Evolutionary conservation across 192 early-diverging fungal genomes (phyloP).

Genomic region (Entomortierella beljakovae): DNA sequence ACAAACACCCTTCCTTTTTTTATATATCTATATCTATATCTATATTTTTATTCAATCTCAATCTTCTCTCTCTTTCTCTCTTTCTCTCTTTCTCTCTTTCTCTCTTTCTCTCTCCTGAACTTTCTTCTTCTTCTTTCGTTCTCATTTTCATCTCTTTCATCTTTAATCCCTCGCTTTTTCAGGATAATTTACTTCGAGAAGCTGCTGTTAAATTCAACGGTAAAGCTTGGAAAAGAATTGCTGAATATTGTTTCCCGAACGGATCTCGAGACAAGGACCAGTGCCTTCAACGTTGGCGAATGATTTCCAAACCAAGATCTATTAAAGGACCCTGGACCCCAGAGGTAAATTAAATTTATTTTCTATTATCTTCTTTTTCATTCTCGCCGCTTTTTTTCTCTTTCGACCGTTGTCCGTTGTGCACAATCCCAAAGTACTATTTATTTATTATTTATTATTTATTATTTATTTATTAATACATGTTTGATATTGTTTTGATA

Average conservation of each 20-base stretch:
- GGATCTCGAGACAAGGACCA: constrained; percentile 44
- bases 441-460: no score
- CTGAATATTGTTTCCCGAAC: constrained; percentile 48
- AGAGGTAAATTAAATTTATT: constrained; percentile 26
- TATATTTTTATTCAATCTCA: not conserved
- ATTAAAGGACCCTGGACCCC: constrained; percentile 55
- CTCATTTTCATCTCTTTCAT: not conserved
- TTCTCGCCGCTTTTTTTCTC: no score
- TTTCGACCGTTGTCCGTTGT: no score
- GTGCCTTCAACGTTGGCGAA: constrained; percentile 49
- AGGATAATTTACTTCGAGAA: constrained; percentile 39
- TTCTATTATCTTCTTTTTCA: not conserved
- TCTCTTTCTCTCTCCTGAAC: not conserved
- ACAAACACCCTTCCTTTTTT: no score
- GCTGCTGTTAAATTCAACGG: constrained; percentile 40
- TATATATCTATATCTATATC: no score
- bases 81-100: not conserved
- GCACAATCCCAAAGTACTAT: no score
- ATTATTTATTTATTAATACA: no score
- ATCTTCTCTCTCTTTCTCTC: not conserved
- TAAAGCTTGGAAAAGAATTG: constrained; percentile 46
- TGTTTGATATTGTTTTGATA: no score
- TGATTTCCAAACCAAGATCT: constrained; percentile 52
- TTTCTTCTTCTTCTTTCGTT: not conserved
- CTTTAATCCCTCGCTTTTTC: not conserved